Base-by-base conservation (phyloP, 2,329 filamentous ascomycete genomes). In the Colletotrichum navitas region DNA sequence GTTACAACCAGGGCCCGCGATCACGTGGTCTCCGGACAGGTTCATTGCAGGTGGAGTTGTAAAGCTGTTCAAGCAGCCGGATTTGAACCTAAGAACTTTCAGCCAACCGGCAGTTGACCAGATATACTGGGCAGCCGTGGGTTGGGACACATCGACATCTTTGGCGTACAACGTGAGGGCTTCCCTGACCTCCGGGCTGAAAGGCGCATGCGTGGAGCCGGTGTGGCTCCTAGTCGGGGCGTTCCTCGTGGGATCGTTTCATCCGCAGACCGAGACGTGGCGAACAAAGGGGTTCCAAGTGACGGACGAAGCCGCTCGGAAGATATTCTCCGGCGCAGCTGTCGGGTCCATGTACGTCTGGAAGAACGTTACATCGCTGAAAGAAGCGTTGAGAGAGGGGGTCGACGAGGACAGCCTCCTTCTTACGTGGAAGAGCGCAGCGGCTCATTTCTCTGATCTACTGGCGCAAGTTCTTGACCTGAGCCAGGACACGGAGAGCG, bases 361-460 rank as follows among this genome's bases (percentile, higher is more conserved):
- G 67, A 73, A 71, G 55, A 69, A 60, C 24, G 67, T 72, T 24
- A 66, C 73, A 29, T 74, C 72, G 29, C 39, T 74, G 34, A 74
- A 74, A 43, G 74, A 75, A 66, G 74, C 69, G 11, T 49, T 72
- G 16, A 62, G 67, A 18, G 74, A 75, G 51, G 72, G 72, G 0
- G 67, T 73, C 26, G 69, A 60, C 10, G 73, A 74, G 45, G 61
- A 67, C 14, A 59, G 45, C 47, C 51, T 75, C 34, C 55, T 62
- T 10, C 69, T 64, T 26, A 66, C 59, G 36, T 75, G 73, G 68
- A 49, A 34, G 45, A 54, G 68, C 4, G 54, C 68, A 47, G 54
- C 54, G 14, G 67, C 56, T 36, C 7, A 26, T 18, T 45, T 45
- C 6, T 51, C 21, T 24, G 60, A 29, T 45, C 5, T 63, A n/a